Evolutionary conservation across 495 filamentous ascomycete species (phyloP), one percentile per base, ranked within the genome.

Genomic region (Neurospora sp.): DNA sequence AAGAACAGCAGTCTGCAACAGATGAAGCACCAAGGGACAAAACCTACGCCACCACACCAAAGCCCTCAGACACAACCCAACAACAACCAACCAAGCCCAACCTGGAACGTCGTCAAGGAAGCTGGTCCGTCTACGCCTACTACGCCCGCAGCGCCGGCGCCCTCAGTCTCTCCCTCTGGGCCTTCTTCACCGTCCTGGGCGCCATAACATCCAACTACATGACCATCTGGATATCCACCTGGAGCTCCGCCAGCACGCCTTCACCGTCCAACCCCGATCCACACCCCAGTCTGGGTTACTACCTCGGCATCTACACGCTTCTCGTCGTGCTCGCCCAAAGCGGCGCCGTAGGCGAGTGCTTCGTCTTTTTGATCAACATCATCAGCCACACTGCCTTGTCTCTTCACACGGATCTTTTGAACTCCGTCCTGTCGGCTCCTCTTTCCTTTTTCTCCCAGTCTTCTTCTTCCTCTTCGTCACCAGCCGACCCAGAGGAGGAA

Each of bases 281-380:
- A 8, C 85, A 84, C 59, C 77, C 78, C 37, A 76, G 82, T 18
- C 74, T 87, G 6, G 86, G 82, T 7, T 83, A 86, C 48, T 90
- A 87, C 69, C 76, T 90, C 6, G 87, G 88, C 12, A 84, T 89
- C 37, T 89, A 89, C 73, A 85, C 80, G 20, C 81, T 88, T 78
- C 83, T 90, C 59, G 85, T 81, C 8, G 81, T 80, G 1, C 44
- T 76, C 11, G 69, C 69, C 10, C 53, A 61, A n/a, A 6, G 68
- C 3, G 69, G 70, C 1, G 16, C 44, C 37, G 4, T 69, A 5
- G 69, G 35, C 2, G 75, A 70, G 27, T 72, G 59, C 7, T 74
- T 40, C 40, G 18, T 70, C 10, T 74, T 69, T 9, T 40, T 71
- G 20, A 46, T 76, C 27, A 38, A 35, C 5, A 42, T 76, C 11